Evolutionary conservation across 177 flowering plant species (phyloP), one percentile per base, ranked within the genome.

Genomic region (Vitis hybrid): DNA sequence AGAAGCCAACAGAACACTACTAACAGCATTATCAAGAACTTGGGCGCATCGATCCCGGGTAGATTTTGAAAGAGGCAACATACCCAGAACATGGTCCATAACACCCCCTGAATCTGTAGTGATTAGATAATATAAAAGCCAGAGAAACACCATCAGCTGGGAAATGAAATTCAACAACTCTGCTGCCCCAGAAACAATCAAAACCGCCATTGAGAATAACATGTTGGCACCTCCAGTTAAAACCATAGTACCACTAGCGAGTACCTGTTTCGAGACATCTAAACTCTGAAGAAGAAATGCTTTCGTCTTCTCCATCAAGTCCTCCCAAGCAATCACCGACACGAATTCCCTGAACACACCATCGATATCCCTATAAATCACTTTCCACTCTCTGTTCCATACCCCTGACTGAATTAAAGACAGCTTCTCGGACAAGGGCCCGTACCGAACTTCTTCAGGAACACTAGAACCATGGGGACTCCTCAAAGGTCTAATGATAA

Each of bases 41-140:
- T 93, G 92, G 14, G 88, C 97, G 68, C 90, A 88, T 15, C 97
- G 82, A 3, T 71, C 66, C 67, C 97, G 80, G 0, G 89, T 81
- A 1, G 86, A 68, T 32, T 75, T 74, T 17, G 93, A 76, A 27
- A 93, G 82, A 1, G 98, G 98, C 65, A 96, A 67, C 98, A 96
- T 86, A 46, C 72, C 52, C 82, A 96, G 75, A 1, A 86, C 95
- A 70, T 96, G 98, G 59, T 92, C 91, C 2, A 92, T 96, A 18
- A 93, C 99, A 6, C 98, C 99, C 60, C 98, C 99, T 27, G 98
- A 91, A 61, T 92, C 93, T 3, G 98, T 84, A 17, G 99, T 92
- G 67, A 96, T 91, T 10, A 96, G 89, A 75, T 84, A 89, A 69
- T 91, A 91, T 70, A 93, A 68, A 68, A 93, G 86, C 98, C 91